A percentile compares a stretch with the other conserved stretches of the same genome.
Conservation (phyloP, 768 basidiomycete species). For the Trametes punicea region DNA sequence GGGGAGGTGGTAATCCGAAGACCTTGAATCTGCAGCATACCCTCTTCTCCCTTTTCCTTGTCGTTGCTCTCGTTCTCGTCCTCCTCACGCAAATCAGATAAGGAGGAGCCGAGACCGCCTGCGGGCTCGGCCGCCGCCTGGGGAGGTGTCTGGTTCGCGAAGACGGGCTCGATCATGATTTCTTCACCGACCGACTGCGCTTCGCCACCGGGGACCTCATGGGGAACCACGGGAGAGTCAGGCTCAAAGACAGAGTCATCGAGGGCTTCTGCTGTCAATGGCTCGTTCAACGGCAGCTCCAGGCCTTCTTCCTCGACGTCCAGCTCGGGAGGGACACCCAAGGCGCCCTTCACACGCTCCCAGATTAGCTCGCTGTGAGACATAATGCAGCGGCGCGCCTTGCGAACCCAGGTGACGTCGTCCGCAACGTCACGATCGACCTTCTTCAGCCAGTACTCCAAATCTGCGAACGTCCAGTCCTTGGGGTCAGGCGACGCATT, state of each 20-base stretch:
- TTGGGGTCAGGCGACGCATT: slow-evolving; percentile 46
- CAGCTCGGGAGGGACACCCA: slow-evolving; percentile 85
- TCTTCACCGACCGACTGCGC: slow-evolving; percentile 12
- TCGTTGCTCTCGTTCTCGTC: slow-evolving; percentile 28
- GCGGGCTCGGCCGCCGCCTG: slow-evolving; percentile 17
- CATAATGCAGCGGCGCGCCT: slow-evolving; percentile 72
- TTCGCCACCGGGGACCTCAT: background rate
- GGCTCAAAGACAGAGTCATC: slow-evolving; percentile 23
- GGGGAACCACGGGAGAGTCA: slow-evolving; percentile 23
- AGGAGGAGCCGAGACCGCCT: slow-evolving; percentile 19
- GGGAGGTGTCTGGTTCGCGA: slow-evolving; percentile 29
- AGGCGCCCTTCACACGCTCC: slow-evolving; percentile 84
- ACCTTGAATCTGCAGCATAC: slow-evolving; percentile 26
- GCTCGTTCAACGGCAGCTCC: slow-evolving; percentile 4
- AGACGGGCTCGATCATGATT: slow-evolving; percentile 33
- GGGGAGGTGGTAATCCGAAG: slow-evolving; percentile 29
- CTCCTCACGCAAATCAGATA: slow-evolving; percentile 27
- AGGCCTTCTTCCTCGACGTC: slow-evolving; percentile 49
- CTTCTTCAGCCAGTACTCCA: slow-evolving; percentile 64
- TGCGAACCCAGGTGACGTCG: slow-evolving; percentile 72
- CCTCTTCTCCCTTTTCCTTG: slow-evolving; percentile 39
- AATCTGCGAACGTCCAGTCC: slow-evolving; percentile 69
- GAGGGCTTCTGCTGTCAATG: slow-evolving; percentile 12
- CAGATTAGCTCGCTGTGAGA: slow-evolving; percentile 82
- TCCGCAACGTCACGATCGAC: slow-evolving; percentile 58